phyloP scores from a whole-genome alignment of 202 grass and related monocot genomes.

The Setaria viridis region DNA sequence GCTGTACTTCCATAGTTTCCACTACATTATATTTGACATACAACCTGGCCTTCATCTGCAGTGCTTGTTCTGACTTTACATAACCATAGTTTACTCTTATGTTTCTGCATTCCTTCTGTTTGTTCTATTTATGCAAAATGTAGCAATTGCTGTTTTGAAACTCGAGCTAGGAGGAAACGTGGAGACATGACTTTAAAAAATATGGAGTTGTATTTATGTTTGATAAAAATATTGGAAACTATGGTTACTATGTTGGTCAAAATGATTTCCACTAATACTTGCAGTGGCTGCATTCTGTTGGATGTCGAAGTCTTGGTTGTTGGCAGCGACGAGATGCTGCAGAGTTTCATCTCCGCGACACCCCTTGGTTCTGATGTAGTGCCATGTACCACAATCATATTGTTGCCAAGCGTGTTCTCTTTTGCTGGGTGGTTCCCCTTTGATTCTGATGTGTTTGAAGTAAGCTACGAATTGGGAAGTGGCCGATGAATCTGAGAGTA shows the following conservation, averaged over 20 bases:
- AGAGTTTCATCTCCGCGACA: neutral
- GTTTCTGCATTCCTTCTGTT: neutral
- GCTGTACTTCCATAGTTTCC: neutral
- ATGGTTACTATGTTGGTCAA: neutral
- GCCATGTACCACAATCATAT: neutral
- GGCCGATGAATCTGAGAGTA: neutral
- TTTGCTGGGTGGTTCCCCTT: neutral
- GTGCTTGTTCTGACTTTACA: neutral
- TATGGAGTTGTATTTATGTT: neutral
- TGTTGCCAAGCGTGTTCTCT: neutral
- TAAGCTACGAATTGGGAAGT: neutral
- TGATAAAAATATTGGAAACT: neutral
- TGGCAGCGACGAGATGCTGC: neutral
- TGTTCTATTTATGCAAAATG: neutral
- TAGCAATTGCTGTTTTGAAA: neutral
- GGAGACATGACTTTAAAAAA: neutral
- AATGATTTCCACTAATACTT: neutral
- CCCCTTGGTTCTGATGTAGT: neutral
- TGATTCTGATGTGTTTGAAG: neutral
- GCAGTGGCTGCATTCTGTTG: no score
- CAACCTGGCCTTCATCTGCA: neutral
- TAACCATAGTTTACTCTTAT: neutral
- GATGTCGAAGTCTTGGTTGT: neutral
- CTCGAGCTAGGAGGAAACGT: neutral
- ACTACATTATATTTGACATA: neutral